Evolutionary conservation across 257 asterid genomes (phyloP).

Genomic region (Capsicum pubescens): DNA sequence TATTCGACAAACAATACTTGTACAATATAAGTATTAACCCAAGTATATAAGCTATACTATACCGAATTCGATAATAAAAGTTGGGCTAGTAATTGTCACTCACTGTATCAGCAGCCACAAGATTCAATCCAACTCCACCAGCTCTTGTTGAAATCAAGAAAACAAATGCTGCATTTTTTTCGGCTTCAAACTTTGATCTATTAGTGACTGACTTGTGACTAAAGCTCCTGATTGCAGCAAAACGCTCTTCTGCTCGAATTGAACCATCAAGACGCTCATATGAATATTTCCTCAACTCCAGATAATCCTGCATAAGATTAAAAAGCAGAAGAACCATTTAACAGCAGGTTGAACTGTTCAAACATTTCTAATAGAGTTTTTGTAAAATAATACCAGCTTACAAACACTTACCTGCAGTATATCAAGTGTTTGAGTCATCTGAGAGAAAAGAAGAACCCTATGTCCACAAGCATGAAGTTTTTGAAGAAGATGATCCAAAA

Average conservation of each 20-base stretch:
- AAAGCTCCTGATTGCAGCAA: conserved; percentile 92
- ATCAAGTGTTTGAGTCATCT: conserved; percentile 96
- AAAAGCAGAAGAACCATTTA: conserved; percentile 13
- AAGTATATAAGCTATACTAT: not conserved
- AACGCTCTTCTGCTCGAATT: conserved; percentile 94
- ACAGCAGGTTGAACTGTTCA: conserved; percentile 20
- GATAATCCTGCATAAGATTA: conserved; percentile 65
- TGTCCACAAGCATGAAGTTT: conserved; percentile 72
- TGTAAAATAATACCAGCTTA: conserved; percentile 1
- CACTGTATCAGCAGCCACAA: conserved; percentile 98
- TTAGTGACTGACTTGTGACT: conserved; percentile 49
- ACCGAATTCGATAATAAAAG: not conserved
- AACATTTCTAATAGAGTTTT: not conserved
- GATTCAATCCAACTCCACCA: conserved; percentile 97
- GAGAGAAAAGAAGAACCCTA: conserved; percentile 87
- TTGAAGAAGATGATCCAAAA: conserved; percentile 78
- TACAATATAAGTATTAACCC: not conserved
- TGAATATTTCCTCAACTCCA: conserved; percentile 80
- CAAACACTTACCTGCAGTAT: conserved; percentile 69
- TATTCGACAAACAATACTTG: not conserved
- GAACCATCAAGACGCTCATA: conserved; percentile 99
- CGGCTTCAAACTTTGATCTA: conserved; percentile 42
- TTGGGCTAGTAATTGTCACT: conserved; percentile 22
- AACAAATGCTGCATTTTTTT: conserved; percentile 59
- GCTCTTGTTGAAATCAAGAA: conserved; percentile 97